Base-by-base conservation (phyloP, 2,329 filamentous ascomycete species). In the Pochonia chlamydosporia region DNA sequence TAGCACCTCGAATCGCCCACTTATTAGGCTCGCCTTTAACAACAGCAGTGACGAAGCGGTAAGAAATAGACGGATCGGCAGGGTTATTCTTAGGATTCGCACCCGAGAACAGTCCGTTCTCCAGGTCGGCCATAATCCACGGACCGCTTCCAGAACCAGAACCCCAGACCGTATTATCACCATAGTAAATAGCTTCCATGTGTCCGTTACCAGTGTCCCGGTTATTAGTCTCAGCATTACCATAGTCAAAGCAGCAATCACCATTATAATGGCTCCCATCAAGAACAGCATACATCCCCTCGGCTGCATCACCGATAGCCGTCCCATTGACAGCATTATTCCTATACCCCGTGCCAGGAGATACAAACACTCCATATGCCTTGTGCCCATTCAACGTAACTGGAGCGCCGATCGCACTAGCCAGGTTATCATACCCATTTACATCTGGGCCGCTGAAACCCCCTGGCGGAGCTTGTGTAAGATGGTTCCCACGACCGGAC, bases 131-230 rank as follows among this genome's bases (percentile, higher is more conserved):
- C 80, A 85, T 84, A 54, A 85, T 59, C 82, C 82, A 85, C 0
- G 82, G 82, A 0, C 82, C 81, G 37, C 54, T 71, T 37, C 81
- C 81, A 4, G 75, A 47, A 7, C 82, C 82, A 7, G 61, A 62
- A 18, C 81, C 81, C 77, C 78, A n/a, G n/a, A n/a, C n/a, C n/a
- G n/a, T n/a, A n/a, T n/a, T n/a, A n/a, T n/a, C 83, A 53, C 49
- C 82, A 55, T 72, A 85, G 70, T 85, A 85, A 49, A 85, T 78
- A 46, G 82, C 78, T 58, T 86, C 82, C 82, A 86, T 86, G 56
- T 84, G 81, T 13, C 78, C 82, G 46, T 76, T 74, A 3, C 82
- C 82, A 0, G 79, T 76, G 49, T 81, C 77, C 2, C 3, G 51
- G 49, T 58, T 74, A 59, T 54, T 79, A 3, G 67, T 71, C 64